Base-by-base conservation (phyloP, 2,329 filamentous ascomycete genomes). In the Orbilia blumenaviensis region DNA sequence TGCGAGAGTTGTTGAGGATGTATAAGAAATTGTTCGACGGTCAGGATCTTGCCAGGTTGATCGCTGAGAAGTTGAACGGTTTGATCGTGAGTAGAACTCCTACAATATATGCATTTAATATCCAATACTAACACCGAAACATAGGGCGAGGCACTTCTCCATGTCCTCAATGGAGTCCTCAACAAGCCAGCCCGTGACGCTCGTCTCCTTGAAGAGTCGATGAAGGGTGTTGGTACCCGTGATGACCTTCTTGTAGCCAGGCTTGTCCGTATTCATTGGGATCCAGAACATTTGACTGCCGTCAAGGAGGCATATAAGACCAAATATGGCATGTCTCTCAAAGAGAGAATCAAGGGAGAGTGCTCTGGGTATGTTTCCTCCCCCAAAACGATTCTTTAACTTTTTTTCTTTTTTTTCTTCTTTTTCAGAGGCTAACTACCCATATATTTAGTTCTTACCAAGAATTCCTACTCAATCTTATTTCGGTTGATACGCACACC, bases 121-220 rank as follows among this genome's bases (percentile, higher is more conserved):
- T 27, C 42, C 60, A 16, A 54, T 46, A 29, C 25, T 63, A 34
- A 69, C 23, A 34, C 34, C 16, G 4, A 14, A 23, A 5, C 66
- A 6, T 79, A 97, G 94, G 95, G 95, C 78, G 95, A 99, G 84
- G 89, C 96, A 18, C 89, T 98, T 38, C 92, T 93, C 0, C 95
- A 98, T 83, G 92, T 98, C 80, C 90, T 99, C 81, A 97, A 98
- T 84, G 95, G 95, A 80, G 90, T 96, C 69, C 96, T 98, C 85
- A 98, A 98, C 84, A 92, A 92, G 73, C 94, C 95, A 4, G 93
- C 96, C 78, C 92, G 95, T 66, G 95, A 98, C 82, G 93, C 94
- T 2, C 87, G 97, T 38, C 89, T 98, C 1, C 86, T 99, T 1
- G 90, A 96, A 83, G 95, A 98, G 84, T 94, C 95, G 1, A 89